Evolutionary conservation across 164 flowering plant genomes (phyloP).

Genomic region (Akebia trifoliata): DNA sequence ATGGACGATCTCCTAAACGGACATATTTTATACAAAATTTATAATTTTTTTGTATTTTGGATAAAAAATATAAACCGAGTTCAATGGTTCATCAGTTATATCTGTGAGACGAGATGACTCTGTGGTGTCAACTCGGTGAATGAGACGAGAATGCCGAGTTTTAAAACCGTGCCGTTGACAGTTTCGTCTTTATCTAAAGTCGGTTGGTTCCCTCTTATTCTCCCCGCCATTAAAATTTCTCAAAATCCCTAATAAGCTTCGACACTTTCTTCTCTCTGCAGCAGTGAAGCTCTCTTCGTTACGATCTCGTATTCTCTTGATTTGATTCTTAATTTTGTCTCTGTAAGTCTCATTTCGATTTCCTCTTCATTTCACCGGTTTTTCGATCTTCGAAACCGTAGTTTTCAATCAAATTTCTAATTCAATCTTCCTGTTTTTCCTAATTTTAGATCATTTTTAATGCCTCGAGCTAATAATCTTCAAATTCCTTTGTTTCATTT

Average conservation of each 20-base stretch:
- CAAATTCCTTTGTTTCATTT: constrained; percentile 4
- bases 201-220: constrained; percentile 1
- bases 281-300: too few species aligned
- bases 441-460: neutral
- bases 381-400: neutral
- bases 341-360: neutral
- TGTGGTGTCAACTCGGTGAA: too few species aligned
- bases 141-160: too few species aligned
- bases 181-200: neutral
- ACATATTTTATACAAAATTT: too few species aligned
- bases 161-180: too few species aligned
- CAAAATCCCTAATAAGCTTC: constrained; percentile 2
- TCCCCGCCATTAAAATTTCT: constrained; percentile 14
- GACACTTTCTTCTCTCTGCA: neutral
- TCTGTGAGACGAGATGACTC: too few species aligned
- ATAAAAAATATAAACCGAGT: too few species aligned
- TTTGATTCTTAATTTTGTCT: too few species aligned
- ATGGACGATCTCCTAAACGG: too few species aligned
- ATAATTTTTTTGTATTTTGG: too few species aligned
- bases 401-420: neutral
- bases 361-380: neutral
- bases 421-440: neutral
- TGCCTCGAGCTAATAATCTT: neutral
- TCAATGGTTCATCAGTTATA: too few species aligned
- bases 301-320: too few species aligned